These are phyloP conservation scores for Tuber umbilicatum DNA, from an alignment of 495 filamentous ascomycete genomes.

Conservation along the genomic window DNA sequence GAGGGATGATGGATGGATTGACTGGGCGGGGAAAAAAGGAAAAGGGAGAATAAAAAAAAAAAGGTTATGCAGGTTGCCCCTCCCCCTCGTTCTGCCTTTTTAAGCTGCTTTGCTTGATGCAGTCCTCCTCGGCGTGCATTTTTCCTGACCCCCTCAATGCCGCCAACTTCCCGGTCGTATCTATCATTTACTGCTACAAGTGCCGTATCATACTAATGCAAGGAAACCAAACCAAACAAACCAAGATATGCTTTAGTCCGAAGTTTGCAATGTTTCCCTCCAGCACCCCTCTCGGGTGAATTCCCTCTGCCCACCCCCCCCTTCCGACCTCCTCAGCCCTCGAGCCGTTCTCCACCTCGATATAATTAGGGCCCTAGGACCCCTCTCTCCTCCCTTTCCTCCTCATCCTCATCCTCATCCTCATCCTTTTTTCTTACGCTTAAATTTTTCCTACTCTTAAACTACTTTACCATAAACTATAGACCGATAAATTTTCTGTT, in stretches of 20 bases:
- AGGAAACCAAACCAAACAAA: neutral
- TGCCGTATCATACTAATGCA: neutral
- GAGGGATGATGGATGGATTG: neutral
- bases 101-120: neutral
- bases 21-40: neutral
- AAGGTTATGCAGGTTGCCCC: neutral
- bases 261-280: slow-evolving; percentile 1
- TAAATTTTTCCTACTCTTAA: neutral
- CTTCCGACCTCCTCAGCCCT: neutral
- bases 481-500: neutral
- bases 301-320: neutral
- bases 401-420: slow-evolving; percentile 5
- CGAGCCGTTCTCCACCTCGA: neutral
- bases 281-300: neutral
- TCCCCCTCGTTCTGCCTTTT: slow-evolving; percentile 1
- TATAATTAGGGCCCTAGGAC: neutral
- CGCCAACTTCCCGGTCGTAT: neutral
- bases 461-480: neutral
- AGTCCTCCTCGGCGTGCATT: neutral
- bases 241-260: neutral
- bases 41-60: neutral
- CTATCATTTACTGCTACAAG: neutral
- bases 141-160: neutral
- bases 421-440: too few species aligned
- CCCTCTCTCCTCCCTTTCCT: neutral